Evolutionary conservation across 495 filamentous ascomycete species (phyloP), one percentile per base, ranked within the genome.

Genomic region (Astrocystis sublimbata): DNA sequence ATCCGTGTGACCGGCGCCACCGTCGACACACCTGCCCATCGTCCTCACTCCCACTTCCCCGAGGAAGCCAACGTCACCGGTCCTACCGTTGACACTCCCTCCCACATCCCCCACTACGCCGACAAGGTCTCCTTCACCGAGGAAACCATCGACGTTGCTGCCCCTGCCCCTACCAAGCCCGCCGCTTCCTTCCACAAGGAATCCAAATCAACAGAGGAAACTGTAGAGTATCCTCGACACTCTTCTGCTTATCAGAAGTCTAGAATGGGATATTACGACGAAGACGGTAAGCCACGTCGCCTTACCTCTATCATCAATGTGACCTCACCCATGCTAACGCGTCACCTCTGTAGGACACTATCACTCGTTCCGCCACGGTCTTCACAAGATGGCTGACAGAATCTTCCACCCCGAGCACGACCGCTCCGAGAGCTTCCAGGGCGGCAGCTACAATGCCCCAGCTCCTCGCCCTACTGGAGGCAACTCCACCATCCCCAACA

Each of bases 191-290:
- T 67, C 76, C 67, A 71, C 63, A 66, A 75, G 65, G 72, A 77
- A 24, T 38, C 55, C 42, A 69, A 71, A 42, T 56, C 72, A 62
- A 63, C 63, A 64, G 71, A 68, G 65, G 78, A 81, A 59, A 80
- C 76, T 62, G 64, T 75, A 31, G 78, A 80, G 63, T 70, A 72
- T 74, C 69, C 76, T 68, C 76, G 71, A 54, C 68, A 71, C 64
- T 50, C 50, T 47, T 45, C 68, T 31, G 65, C 65, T 61, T 60
- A 56, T 55, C 65, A 74, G 30, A 81, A 83, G 80, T 79, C 80
- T 79, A 90, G 91, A 76, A 97, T 97, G 93, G 93, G 92, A 83
- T 97, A 96, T 86, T 96, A 96, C 92, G 92, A 96, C 90, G 91
- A 96, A 81, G 89, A 93, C 66, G 80, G 82, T 85, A 73, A 77